Evolutionary conservation across 2,329 filamentous ascomycete species (phyloP), one percentile per base, ranked within the genome.

Genomic region (Nemania serpens): DNA sequence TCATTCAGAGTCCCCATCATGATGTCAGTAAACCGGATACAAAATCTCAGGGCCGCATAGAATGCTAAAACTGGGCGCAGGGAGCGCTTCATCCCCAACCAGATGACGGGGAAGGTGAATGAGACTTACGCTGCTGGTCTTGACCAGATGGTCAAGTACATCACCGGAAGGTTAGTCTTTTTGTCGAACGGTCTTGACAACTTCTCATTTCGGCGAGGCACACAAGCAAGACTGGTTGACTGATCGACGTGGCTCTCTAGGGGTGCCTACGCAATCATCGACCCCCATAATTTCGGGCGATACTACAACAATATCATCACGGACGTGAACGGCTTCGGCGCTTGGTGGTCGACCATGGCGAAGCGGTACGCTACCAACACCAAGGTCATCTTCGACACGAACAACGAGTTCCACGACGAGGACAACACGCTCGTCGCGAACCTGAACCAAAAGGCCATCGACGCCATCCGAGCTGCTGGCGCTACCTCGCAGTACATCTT

Each of bases 341-440:
- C 80, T 15, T 88, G 81, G 76, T 88, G 84, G 83, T 76, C 74
- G 42, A 86, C 79, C 48, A 69, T 88, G 11, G 86, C 85, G 5
- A 74, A 73, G 7, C 74, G 78, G 50, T 88, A 86, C 73, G 78
- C 76, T 62, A 69, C 71, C 70, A 85, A 88, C 74, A 68, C 75
- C 49, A 77, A 79, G 41, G 85, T 88, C 69, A 79, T 88, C 70
- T 88, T 88, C 64, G 85, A 88, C 74, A 87, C 84, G 65, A 88
- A 88, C 81, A 89, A 88, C 74, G 86, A 88, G 77, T 88, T 85
- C 73, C 78, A 88, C 71, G 81, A 82, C 71, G 86, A 88, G 80
- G 82, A 85, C 68, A 84, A 87, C 73, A 73, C 72, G 1, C 79
- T 87, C 11, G 85, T 88, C 12, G 75, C 84, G 11, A 73, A 81